Percentiles rank a stretch among this genome's conserved stretches.
These are phyloP conservation scores for Pythium rishiriense DNA, from an alignment of 352 stramenopile species.

Conservation along the genomic window DNA sequence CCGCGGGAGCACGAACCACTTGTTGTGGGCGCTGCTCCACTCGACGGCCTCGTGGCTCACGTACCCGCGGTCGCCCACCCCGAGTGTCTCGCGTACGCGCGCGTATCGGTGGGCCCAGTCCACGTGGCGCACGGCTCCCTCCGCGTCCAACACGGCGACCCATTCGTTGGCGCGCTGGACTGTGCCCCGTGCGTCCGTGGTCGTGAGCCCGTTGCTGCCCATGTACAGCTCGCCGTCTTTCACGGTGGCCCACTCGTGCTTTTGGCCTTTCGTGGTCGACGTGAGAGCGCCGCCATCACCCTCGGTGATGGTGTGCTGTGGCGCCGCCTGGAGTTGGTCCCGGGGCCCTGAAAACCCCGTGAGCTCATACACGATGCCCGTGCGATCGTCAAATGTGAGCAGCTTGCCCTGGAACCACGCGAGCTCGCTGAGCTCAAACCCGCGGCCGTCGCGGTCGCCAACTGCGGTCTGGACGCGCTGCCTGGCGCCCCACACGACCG, in stretches of 20 bases:
- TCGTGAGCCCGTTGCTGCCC: slow-evolving; percentile 95
- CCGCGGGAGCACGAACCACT: slow-evolving; percentile 98
- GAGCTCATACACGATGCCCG: slow-evolving; percentile 97
- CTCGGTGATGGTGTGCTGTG: slow-evolving; percentile 96
- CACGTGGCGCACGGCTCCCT: slow-evolving; percentile 79
- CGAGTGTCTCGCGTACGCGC: slow-evolving; percentile 90
- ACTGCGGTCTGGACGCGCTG: too few species aligned
- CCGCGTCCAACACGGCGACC: slow-evolving; percentile 91
- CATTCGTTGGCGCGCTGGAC: slow-evolving; percentile 97
- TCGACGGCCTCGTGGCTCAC: slow-evolving; percentile 98
- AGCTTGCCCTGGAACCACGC: slow-evolving; percentile 87
- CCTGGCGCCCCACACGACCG: slow-evolving; percentile 65
- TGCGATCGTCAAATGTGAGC: slow-evolving; percentile 97
- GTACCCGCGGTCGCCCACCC: slow-evolving; percentile 90
- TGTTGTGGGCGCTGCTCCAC: slow-evolving; percentile 92
- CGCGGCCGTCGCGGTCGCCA: slow-evolving; percentile 87
- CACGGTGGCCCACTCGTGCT: slow-evolving; percentile 98
- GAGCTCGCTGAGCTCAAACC: slow-evolving; percentile 96
- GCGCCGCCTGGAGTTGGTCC: slow-evolving; percentile 86
- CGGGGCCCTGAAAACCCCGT: slow-evolving; percentile 71
- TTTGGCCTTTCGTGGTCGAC: too few species aligned
- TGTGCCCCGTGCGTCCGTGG: slow-evolving; percentile 87
- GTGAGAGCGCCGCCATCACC: slow-evolving; percentile 94
- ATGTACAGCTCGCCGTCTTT: slow-evolving; percentile 98
- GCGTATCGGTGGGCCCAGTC: slow-evolving; percentile 95